These are phyloP conservation scores for Verbascum thapsus DNA, from an alignment of 257 asterid genomes.

Conservation along the genomic window DNA sequence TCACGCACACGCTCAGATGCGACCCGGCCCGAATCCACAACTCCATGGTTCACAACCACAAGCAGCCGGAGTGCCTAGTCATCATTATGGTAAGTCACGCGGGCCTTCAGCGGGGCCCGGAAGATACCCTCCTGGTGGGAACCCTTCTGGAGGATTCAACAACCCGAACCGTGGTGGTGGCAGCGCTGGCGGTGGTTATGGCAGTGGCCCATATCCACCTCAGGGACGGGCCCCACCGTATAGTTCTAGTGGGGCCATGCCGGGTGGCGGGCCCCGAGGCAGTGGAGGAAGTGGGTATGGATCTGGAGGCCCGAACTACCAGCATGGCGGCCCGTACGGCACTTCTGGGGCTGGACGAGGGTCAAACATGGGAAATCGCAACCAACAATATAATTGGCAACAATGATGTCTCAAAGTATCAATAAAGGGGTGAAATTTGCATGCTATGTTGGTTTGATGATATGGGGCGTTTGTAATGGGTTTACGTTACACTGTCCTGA, in stretches of 20 bases:
- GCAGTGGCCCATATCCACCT: conserved; percentile 72
- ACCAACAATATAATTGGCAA: conserved; percentile 88
- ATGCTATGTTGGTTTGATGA: neutral
- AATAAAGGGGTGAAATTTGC: neutral
- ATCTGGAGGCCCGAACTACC: conserved; percentile 71
- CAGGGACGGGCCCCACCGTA: conserved; percentile 81
- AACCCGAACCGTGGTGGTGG: conserved; percentile 77
- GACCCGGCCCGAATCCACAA: conserved; percentile 63
- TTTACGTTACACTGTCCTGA: neutral
- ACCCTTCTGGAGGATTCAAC: conserved; percentile 74
- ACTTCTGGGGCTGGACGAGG: conserved; percentile 83
- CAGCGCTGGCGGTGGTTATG: conserved; percentile 73
- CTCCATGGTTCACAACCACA: conserved; percentile 59
- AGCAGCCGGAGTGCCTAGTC: conserved; percentile 63
- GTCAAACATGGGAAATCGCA: conserved; percentile 74
- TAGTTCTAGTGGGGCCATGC: conserved; percentile 49
- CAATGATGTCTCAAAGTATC: conserved; percentile 42
- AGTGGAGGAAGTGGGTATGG: conserved; percentile 60
- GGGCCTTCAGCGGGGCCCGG: conserved; percentile 80
- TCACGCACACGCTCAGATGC: conserved; percentile 63
- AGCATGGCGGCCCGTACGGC: conserved; percentile 76
- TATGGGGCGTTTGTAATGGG: neutral
- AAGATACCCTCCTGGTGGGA: conserved; percentile 73
- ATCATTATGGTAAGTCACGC: conserved; percentile 72
- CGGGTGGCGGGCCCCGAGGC: conserved; percentile 69